Base-by-base conservation (phyloP, 2,329 filamentous ascomycete genomes). In the Penicillium sp. region DNA sequence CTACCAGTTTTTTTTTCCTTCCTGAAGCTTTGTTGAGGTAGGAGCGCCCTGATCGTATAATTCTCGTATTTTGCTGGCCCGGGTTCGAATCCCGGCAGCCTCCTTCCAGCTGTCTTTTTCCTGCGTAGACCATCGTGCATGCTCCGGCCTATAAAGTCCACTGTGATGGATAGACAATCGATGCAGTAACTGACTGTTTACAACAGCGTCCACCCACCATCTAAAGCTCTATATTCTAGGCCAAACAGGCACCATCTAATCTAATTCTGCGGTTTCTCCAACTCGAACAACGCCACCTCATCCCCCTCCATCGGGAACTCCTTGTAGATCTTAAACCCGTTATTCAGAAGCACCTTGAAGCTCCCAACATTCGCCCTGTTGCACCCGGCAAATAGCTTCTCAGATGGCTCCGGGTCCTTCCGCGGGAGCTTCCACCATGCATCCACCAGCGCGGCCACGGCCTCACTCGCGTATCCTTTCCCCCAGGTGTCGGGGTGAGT, bases 1-100 rank as follows among this genome's bases (percentile, higher is more conserved):
- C 80, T 79, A 76, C 75, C 74, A 74, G 72, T 80, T 79, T 81
- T 83, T 82, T 81, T 78, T 8, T 18, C 34, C 13, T 37, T 37
- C 14, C 35, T 20, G 35, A 20, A 28, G 17, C 35, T 31, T 37
- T 9, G 35, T 37, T 37, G 35, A 37, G 26, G 35, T 37, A 19
- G 14, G 35, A 37, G 26, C 6, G 4, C 17, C 26, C 20, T 16
- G 28, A n/a, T n/a, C n/a, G n/a, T n/a, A n/a, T n/a, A n/a, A n/a
- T n/a, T n/a, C n/a, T 25, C n/a, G 6, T 13, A 31, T 30, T 16
- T 29, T 4, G 7, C 8, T 7, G 13, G 11, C 13, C 10, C n/a
- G 9, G 3, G 27, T 37, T 37, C 35, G 27, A 37, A 15, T 29
- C 34, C 23, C 3, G 21, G 20, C n/a, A n/a, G n/a, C n/a, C n/a